Percentiles rank a stretch among this genome's conserved stretches.
Evolutionary conservation across 257 asterid genomes (phyloP).

Genomic region (Primulina huaijiensis): DNA sequence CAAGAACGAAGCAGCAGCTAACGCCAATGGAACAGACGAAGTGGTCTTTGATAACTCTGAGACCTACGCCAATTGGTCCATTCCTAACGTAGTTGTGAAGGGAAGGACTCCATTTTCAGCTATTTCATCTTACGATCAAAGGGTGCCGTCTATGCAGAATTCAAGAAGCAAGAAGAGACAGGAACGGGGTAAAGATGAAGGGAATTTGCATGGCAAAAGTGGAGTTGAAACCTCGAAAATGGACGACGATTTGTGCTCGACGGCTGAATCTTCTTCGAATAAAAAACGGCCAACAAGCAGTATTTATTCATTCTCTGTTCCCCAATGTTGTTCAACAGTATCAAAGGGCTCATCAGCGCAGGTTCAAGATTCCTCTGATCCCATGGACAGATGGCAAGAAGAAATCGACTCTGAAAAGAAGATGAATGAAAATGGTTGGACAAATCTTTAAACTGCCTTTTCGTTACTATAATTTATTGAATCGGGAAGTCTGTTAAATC

Average conservation of each 20-base stretch:
- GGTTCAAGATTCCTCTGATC: neutral
- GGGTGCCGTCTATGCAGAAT: constrained; percentile 67
- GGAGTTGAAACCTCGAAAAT: constrained; percentile 29
- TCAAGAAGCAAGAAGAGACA: constrained; percentile 47
- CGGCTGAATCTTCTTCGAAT: constrained; percentile 75
- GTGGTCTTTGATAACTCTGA: constrained; percentile 71
- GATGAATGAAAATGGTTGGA: constrained; percentile 41
- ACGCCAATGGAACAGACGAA: constrained; percentile 41
- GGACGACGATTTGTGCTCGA: constrained; percentile 70
- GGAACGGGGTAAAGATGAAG: constrained; percentile 38
- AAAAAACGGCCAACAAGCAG: constrained; percentile 49
- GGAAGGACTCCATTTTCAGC: constrained; percentile 42
- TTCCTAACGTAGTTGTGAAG: constrained; percentile 32
- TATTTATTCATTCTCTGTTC: constrained; percentile 49
- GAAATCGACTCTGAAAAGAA: constrained; percentile 30
- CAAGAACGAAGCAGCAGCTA: constrained; percentile 49
- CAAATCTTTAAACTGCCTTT: neutral
- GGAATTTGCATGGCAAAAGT: constrained; percentile 26
- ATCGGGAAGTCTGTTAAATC: neutral
- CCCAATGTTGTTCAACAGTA: constrained; percentile 36
- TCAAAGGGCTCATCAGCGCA: constrained; percentile 22
- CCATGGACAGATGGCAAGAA: neutral
- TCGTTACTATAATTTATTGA: neutral
- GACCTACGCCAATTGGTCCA: constrained; percentile 17
- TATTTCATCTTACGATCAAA: constrained; percentile 77